Evolutionary conservation across 2,329 filamentous ascomycete genomes (phyloP), one percentile per base, ranked within the genome.

Genomic region (Fusarium sp.): DNA sequence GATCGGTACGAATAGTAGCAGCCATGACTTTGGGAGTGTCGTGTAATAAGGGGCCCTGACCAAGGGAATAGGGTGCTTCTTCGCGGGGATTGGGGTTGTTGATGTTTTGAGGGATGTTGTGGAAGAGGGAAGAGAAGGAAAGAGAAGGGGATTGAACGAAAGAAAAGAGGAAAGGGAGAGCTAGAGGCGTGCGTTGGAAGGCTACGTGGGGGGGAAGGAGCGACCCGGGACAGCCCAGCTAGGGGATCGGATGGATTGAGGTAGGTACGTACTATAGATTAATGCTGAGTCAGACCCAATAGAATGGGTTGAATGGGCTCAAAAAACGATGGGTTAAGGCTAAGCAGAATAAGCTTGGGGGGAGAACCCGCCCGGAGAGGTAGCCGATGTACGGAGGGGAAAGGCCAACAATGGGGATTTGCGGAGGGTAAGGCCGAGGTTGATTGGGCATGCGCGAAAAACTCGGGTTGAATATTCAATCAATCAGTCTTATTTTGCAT

Each of bases 31-130:
- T 82, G 80, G 79, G 78, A 82, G 64, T 73, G 84, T 83, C 83
- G 76, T 82, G 79, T 75, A 78, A 72, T 60, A 80, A 80, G 87
- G 88, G 91, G 92, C 93, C 95, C 94, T 96, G 95, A 98, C 95
- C 95, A 97, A 98, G 95, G 94, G 93, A 92, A 84, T 84, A 90
- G 88, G 90, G 84, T 90, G 93, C 92, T 94, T 94, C 93, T 88
- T 94, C 88, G 93, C 93, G 78, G 77, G 68, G 72, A 68, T 44
- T 59, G 58, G 39, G 38, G 28, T 53, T 38, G 45, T 38, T 57
- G 59, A 42, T 42, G 45, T 24, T 50, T 62, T 68, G 66, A 69
- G 57, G 60, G 47, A 62, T 72, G 57, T 63, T 63, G 57, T 69
- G 57, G 55, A 63, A 62, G 54, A 43, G 57, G 40, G 34, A 58